Evolutionary conservation across 2,329 filamentous ascomycete genomes (phyloP).

Genomic region (Aureobasidium leucospermi): DNA sequence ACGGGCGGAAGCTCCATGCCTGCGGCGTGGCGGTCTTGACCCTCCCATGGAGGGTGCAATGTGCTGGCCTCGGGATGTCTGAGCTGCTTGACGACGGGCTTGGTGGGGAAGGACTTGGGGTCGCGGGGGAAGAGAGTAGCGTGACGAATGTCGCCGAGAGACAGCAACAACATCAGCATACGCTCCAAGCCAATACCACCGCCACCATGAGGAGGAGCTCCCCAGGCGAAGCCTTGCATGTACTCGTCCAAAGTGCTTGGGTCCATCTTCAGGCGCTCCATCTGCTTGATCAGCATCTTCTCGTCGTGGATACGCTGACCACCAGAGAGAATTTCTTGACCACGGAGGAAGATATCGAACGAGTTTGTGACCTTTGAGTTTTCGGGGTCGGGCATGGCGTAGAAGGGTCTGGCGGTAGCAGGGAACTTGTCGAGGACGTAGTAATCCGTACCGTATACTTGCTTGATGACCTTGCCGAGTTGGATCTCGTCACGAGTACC

Average conservation of each 20-base stretch:
- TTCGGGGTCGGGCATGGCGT: constrained; percentile 75
- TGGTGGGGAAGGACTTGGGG: constrained; percentile 74
- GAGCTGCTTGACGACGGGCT: constrained; percentile 55
- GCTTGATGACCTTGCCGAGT: constrained; percentile 73
- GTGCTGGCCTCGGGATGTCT: constrained; percentile 85
- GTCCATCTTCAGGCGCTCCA: constrained; percentile 67
- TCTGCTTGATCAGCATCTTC: constrained; percentile 64
- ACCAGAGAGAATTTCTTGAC: constrained; percentile 86
- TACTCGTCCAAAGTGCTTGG: constrained; percentile 86
- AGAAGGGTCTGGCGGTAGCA: constrained; percentile 75
- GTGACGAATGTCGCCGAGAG: constrained; percentile 82
- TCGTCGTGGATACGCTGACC: constrained; percentile 89
- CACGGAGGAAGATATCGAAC: constrained; percentile 89
- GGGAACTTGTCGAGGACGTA: constrained; percentile 95
- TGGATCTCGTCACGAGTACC: constrained; percentile 81
- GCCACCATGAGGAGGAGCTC: constrained; percentile 80
- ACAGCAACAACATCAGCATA: constrained; percentile 76
- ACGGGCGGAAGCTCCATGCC: constrained; percentile 59
- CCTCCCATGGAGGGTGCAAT: constrained; percentile 57
- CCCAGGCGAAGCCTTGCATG: constrained; percentile 79
- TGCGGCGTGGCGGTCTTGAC: constrained; percentile 41
- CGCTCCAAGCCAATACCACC: constrained; percentile 87
- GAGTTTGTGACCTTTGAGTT: constrained; percentile 75
- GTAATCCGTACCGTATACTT: constrained; percentile 83
- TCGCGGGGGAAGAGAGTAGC: constrained; percentile 83